phyloP scores from a whole-genome alignment of 2,329 filamentous ascomycete genomes.

The Penicillium sp. region DNA sequence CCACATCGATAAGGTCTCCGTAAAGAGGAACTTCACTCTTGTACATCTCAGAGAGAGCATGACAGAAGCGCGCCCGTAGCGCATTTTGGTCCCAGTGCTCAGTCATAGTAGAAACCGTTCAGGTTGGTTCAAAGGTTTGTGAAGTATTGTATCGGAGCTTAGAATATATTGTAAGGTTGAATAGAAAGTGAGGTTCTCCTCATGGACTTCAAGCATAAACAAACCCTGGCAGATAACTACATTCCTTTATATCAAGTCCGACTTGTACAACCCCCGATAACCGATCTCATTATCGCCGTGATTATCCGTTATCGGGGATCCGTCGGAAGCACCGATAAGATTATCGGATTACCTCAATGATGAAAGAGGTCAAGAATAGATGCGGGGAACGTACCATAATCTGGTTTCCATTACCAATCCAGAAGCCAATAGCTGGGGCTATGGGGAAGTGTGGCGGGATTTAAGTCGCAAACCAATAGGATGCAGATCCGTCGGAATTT shows the following conservation, averaged over 20 bases:
- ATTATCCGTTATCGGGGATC: slow-evolving; percentile 15
- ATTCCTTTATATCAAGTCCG: neutral
- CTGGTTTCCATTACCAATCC: neutral
- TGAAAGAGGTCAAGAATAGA: neutral
- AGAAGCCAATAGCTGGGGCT: neutral
- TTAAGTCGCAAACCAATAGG: slow-evolving; percentile 1
- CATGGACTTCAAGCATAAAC: neutral
- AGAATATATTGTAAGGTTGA: neutral
- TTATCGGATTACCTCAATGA: neutral
- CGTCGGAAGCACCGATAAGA: neutral
- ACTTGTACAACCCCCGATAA: neutral
- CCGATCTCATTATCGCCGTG: slow-evolving; percentile 5
- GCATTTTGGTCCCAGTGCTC: slow-evolving; percentile 19
- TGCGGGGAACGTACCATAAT: neutral
- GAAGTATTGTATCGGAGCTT: neutral
- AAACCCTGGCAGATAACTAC: neutral
- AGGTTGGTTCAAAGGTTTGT: neutral
- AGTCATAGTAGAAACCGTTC: slow-evolving; percentile 9
- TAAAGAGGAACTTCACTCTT: slow-evolving; percentile 36
- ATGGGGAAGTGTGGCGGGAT: neutral
- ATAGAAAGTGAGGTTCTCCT: neutral
- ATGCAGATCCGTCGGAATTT: slow-evolving; percentile 3
- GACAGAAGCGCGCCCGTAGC: slow-evolving; percentile 31
- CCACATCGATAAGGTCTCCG: slow-evolving; percentile 32
- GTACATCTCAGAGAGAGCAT: slow-evolving; percentile 39